phyloP scores from a whole-genome alignment of 164 flowering plant genomes.

The Sextonia rubra region DNA sequence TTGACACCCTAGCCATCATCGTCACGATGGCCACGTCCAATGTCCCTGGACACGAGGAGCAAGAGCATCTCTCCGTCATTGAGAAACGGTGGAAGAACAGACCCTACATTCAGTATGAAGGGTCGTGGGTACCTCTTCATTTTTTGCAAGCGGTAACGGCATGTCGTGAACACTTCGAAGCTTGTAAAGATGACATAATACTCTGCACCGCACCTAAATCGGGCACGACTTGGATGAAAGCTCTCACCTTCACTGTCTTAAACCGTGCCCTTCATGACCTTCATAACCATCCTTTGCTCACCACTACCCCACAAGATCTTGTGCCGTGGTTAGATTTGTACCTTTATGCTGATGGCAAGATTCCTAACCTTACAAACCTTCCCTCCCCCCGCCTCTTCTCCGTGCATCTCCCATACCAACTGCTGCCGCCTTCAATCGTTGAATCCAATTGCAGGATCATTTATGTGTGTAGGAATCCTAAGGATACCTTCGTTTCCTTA shows the following conservation, averaged over 20 bases:
- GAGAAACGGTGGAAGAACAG: neutral
- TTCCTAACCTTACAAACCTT: neutral
- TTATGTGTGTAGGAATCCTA: constrained; percentile 5
- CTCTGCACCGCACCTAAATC: neutral
- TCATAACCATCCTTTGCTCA: neutral
- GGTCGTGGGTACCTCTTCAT: neutral
- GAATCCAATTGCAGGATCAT: constrained; percentile 17
- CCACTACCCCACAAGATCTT: constrained; percentile 2
- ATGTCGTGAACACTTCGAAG: neutral
- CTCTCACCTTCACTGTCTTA: neutral
- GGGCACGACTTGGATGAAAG: constrained; percentile 1
- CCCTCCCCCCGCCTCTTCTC: constrained; percentile 8
- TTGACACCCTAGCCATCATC: too few relatives aligned
- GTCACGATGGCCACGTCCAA: too few relatives aligned
- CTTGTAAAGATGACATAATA: too few relatives aligned
- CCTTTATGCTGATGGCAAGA: neutral
- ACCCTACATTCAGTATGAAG: neutral
- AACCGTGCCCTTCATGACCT: neutral
- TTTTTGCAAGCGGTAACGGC: neutral
- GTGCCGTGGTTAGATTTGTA: neutral
- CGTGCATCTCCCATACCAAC: neutral
- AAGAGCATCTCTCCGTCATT: too few relatives aligned
- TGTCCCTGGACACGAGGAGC: too few relatives aligned
- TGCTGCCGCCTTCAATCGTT: neutral
- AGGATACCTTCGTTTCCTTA: constrained; percentile 9